A percentile compares a stretch with the other conserved stretches of the same genome.
Conservation (phyloP, 164 flowering plant species). For the Vitis cinerea region DNA sequence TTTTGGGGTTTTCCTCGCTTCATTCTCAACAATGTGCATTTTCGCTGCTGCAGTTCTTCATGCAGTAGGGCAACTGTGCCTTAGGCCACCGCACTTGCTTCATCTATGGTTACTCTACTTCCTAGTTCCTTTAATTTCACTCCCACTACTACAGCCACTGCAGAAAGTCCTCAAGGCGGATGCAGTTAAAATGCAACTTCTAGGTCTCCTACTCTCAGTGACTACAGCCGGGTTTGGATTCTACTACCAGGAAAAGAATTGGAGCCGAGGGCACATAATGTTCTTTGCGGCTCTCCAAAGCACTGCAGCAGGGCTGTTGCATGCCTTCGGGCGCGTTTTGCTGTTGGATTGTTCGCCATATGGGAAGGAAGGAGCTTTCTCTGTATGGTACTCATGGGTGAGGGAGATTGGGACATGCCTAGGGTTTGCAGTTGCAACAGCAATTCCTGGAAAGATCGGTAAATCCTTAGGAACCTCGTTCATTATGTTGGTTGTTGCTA, state of each 20-base stretch:
- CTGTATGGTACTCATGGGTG: slow-evolving; percentile 57
- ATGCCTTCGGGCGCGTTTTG: slow-evolving; percentile 57
- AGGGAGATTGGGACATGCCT: slow-evolving; percentile 40
- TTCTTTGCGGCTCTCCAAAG: slow-evolving; percentile 43
- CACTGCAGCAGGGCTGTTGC: slow-evolving; percentile 42
- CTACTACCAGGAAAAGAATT: slow-evolving; percentile 26
- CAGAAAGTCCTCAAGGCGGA: slow-evolving; percentile 43
- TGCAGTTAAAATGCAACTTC: slow-evolving; percentile 55
- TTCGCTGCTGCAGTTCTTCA: slow-evolving; percentile 52
- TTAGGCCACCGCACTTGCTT: slow-evolving; percentile 28
- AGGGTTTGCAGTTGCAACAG: slow-evolving; percentile 53
- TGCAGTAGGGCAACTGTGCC: slow-evolving; percentile 45
- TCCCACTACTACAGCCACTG: slow-evolving; percentile 51
- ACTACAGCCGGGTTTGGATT: slow-evolving; percentile 48
- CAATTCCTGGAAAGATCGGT: slow-evolving; percentile 24
- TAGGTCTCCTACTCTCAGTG: slow-evolving; percentile 43
- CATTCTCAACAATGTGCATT: slow-evolving; percentile 50
- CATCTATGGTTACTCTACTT: slow-evolving; percentile 52
- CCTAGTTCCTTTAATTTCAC: slow-evolving; percentile 45
- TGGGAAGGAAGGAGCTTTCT: slow-evolving; percentile 57
- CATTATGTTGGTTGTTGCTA: slow-evolving; percentile 25
- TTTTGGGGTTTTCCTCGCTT: slow-evolving; percentile 36
- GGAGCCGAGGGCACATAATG: slow-evolving; percentile 34
- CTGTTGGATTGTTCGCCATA: slow-evolving; percentile 58
- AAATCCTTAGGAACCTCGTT: slow-evolving; percentile 43